phyloP scores from a whole-genome alignment of 805 yeast species.

The Cyberlindnera japonica region DNA sequence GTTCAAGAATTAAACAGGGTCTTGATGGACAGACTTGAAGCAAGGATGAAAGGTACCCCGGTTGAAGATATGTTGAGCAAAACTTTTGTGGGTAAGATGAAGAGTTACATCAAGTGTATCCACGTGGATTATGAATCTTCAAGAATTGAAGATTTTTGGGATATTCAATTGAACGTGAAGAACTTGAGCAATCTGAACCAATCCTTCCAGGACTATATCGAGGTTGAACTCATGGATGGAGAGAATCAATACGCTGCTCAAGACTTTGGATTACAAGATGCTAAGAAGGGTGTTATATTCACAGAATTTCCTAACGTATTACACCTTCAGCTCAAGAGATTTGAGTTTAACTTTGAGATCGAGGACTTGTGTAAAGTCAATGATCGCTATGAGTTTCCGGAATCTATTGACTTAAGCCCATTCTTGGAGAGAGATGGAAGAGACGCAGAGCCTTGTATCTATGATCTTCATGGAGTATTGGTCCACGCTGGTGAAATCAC shows the following conservation, averaged over 20 bases:
- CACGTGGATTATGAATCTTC: conserved; percentile 92
- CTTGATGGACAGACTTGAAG: conserved; percentile 89
- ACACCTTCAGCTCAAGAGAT: conserved; percentile 89
- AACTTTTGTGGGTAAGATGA: conserved; percentile 95
- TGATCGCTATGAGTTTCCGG: conserved; percentile 88
- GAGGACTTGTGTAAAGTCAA: conserved; percentile 88
- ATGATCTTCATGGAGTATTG: conserved; percentile 86
- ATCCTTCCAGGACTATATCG: conserved; percentile 83
- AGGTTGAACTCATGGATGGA: conserved; percentile 84
- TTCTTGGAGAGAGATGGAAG: conserved; percentile 57
- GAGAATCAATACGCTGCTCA: conserved; percentile 95
- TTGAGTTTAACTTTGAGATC: conserved; percentile 88
- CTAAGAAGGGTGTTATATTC: conserved; percentile 93
- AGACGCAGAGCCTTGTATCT: conserved; percentile 56
- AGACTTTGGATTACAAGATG: conserved; percentile 87
- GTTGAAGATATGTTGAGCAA: conserved; percentile 74
- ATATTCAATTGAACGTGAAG: conserved; percentile 91
- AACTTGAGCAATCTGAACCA: conserved; percentile 66
- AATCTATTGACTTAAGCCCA: conserved; percentile 73
- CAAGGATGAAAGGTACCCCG: conserved; percentile 83
- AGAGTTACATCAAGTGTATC: conserved; percentile 86
- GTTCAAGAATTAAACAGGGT: conserved; percentile 95
- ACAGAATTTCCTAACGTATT: conserved; percentile 87
- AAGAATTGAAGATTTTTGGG: conserved; percentile 95
- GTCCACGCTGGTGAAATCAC: conserved; percentile 96